These are phyloP conservation scores for Claviceps sp. DNA, from an alignment of 2,329 filamentous ascomycete species.

Conservation along the genomic window DNA sequence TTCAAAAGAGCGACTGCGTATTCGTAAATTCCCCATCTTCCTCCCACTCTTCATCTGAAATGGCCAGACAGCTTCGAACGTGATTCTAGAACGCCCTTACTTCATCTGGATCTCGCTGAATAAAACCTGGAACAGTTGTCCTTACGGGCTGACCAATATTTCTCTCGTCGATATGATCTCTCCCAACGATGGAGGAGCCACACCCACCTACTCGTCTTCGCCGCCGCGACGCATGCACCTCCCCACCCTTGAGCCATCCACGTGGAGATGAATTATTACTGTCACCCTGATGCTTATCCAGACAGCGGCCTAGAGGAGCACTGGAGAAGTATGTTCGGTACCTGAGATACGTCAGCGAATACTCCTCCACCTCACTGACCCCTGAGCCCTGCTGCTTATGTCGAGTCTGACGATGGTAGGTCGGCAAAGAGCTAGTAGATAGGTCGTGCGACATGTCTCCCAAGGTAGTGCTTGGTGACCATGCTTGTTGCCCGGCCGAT, in stretches of 20 bases:
- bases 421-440: constrained; percentile 2
- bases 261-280: no score
- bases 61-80: constrained; percentile 16
- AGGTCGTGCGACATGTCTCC: background rate
- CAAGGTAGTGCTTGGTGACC: background rate
- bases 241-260: background rate
- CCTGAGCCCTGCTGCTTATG: background rate
- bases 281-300: constrained; percentile 10
- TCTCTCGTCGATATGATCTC: background rate
- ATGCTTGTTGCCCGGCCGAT: constrained; percentile 5
- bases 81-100: constrained; percentile 19
- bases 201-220: background rate
- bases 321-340: constrained; percentile 20
- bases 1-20: background rate
- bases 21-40: background rate
- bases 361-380: constrained; percentile 14
- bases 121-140: background rate
- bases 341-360: constrained; percentile 19
- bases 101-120: constrained; percentile 11
- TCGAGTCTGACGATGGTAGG: background rate
- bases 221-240: background rate
- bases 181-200: no score
- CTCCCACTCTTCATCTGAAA: constrained; percentile 19
- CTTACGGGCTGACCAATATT: no score
- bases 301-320: constrained; percentile 17